Evolutionary conservation across 495 filamentous ascomycete genomes (phyloP).

Genomic region (Penicillium flavigenum): DNA sequence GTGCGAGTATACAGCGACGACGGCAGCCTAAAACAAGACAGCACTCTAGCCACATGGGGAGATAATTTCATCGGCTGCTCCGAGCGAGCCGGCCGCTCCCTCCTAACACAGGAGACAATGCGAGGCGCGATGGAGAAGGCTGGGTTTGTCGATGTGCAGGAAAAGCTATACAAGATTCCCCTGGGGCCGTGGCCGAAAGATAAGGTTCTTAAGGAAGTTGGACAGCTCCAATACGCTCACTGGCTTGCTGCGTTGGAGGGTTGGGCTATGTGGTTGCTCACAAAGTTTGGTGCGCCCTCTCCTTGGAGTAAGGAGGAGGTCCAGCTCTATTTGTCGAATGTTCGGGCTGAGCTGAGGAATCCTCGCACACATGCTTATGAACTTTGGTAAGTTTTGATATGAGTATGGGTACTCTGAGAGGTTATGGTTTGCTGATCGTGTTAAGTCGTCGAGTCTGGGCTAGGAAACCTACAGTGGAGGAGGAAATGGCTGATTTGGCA

Average conservation of each 20-base stretch:
- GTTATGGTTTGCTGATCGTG: neutral
- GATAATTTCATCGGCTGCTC: conserved; percentile 23
- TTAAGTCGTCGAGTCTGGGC: conserved; percentile 22
- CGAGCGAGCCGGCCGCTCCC: conserved; percentile 17
- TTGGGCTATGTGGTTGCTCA: conserved; percentile 22
- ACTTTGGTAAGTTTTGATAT: conserved; percentile 7
- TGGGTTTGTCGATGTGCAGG: conserved; percentile 33
- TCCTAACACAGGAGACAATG: conserved; percentile 23
- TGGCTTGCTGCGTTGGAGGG: conserved; percentile 40
- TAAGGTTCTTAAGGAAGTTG: conserved; percentile 60
- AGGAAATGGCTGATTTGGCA: neutral
- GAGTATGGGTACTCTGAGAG: too few species aligned
- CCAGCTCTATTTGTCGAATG: conserved; percentile 13
- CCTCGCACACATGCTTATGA: conserved; percentile 16
- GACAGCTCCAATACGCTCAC: conserved; percentile 58
- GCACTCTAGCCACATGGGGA: conserved; percentile 23
- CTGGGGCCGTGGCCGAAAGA: conserved; percentile 65
- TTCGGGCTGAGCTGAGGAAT: conserved; percentile 18
- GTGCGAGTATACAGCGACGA: conserved; percentile 44
- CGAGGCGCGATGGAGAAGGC: conserved; percentile 21
- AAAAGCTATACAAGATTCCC: conserved; percentile 56
- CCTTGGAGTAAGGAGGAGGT: conserved; percentile 22
- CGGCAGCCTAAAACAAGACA: conserved; percentile 29
- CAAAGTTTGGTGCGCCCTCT: conserved; percentile 10
- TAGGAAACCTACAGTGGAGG: conserved; percentile 17